Evolutionary conservation across 257 asterid genomes (phyloP), one percentile per base, ranked within the genome.

Genomic region (Echites panduratus): DNA sequence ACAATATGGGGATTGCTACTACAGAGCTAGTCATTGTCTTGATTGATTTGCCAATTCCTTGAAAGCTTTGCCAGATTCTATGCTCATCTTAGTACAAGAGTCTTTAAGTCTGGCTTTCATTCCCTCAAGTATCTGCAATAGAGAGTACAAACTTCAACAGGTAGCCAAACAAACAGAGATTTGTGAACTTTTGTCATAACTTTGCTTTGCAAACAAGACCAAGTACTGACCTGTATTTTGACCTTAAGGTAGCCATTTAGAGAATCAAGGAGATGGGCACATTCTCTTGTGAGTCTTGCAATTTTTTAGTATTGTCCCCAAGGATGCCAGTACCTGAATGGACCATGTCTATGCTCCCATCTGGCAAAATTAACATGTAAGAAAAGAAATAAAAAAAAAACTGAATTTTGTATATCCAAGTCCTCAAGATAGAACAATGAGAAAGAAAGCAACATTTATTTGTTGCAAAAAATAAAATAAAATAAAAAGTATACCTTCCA

Each of bases 261-360:
- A 17, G 89, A 83, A 24, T 89, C 89, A 29, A 91, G 84, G 57
- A 78, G 87, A 75, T 73, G 83, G 0, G 91, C 90, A 50, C 90
- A 87, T 77, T 87, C 84, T 74, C 90, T 68, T 9, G 87, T 74
- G 5, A 83, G 81, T 13, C 72, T 66, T 66, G 96, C 90, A 52
- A 89, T 77, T 61, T 84, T 82, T 17, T 88, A 81, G 80, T 90
- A 90, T 38, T 81, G 88, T 17, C 76, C 72, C 93, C 95, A 92
- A 8, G 96, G 96, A 16, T 89, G 96, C 0, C 86, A 72, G 72
- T 76, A 90, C 84, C 78, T 83, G 50, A 88, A 88, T 26, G 72
- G 70, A 0, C 96, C 96, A n/a, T 88, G 96, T 9, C 95, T 70
- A 1, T 91, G 91, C 79, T 89, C 93, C 95, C 96, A 92, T 76